phyloP scores from a whole-genome alignment of 768 basidiomycete species.

The Tubosaeta brunneosetosa region DNA sequence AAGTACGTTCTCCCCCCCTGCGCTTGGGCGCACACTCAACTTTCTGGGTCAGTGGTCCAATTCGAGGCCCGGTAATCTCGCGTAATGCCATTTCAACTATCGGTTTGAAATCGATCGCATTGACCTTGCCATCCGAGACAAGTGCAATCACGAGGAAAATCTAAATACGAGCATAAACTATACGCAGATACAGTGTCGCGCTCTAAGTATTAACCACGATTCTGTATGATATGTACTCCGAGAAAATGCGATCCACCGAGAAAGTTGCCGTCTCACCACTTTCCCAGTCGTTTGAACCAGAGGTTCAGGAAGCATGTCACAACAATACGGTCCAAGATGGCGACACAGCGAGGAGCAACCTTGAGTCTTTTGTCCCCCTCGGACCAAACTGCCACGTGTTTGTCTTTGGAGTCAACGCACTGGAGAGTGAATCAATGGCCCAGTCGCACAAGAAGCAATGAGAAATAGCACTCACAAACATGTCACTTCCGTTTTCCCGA shows the following conservation, averaged over 20 bases:
- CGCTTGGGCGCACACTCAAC: background rate
- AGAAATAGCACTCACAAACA: conserved; percentile 37
- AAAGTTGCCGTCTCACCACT: conserved; percentile 34
- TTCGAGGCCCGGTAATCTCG: conserved; percentile 29
- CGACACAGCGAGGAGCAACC: conserved; percentile 38
- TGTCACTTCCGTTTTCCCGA: conserved; percentile 37
- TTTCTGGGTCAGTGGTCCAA: conserved; percentile 26
- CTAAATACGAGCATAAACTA: conserved; percentile 20
- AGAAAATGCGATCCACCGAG: background rate
- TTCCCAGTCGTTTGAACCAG: conserved; percentile 42
- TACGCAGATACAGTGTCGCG: conserved; percentile 9
- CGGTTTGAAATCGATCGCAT: too few species aligned
- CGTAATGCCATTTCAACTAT: background rate
- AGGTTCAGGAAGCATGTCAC: conserved; percentile 51
- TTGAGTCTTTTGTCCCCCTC: conserved; percentile 35
- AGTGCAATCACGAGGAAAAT: background rate
- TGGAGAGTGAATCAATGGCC: conserved; percentile 16
- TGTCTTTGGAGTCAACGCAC: conserved; percentile 49
- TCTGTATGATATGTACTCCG: background rate
- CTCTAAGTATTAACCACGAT: background rate
- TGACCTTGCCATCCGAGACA: too few species aligned
- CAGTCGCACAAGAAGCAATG: background rate
- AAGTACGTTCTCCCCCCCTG: conserved; percentile 52
- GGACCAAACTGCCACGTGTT: conserved; percentile 45
- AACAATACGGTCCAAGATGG: conserved; percentile 46